Percentiles rank a stretch among this genome's conserved stretches.
Conservation (phyloP, 1,284 basidiomycete species). For the Cystobasidium slooffiae region DNA sequence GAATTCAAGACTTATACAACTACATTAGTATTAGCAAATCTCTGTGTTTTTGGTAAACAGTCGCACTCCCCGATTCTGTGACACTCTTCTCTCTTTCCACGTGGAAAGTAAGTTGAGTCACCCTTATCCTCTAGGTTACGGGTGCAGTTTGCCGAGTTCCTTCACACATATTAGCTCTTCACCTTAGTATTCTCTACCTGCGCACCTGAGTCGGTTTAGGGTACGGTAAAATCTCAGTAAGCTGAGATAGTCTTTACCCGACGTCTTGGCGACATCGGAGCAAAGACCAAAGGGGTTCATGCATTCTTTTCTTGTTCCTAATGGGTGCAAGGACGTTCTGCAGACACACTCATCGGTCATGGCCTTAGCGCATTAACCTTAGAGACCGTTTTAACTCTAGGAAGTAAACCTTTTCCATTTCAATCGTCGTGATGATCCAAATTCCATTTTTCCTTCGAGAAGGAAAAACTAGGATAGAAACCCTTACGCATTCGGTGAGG, state of each 20-base stretch:
- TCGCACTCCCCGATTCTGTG: conserved; percentile 43
- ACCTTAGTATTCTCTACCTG: conserved; percentile 48
- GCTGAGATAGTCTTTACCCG: no score
- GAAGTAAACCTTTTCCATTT: conserved; percentile 19
- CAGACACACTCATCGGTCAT: conserved; percentile 50
- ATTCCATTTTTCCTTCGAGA: no score
- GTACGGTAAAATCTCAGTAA: conserved; percentile 44
- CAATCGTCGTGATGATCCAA: neutral
- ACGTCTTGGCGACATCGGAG: no score
- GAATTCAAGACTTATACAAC: conserved; percentile 5
- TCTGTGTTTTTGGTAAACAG: no score
- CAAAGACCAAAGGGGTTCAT: no score
- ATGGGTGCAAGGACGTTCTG: conserved; percentile 9
- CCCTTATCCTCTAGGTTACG: conserved; percentile 46
- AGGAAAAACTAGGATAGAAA: conserved; percentile 3
- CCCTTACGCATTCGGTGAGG: conserved; percentile 28
- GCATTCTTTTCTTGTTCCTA: conserved; percentile 43
- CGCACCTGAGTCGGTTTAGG: conserved; percentile 47
- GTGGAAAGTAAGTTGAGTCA: conserved; percentile 28
- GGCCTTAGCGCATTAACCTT: conserved; percentile 42
- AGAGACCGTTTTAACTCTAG: conserved; percentile 30
- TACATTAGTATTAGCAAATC: neutral
- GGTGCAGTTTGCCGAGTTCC: conserved; percentile 47
- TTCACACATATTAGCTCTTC: conserved; percentile 47
- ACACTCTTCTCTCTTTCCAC: conserved; percentile 19